Base-by-base conservation (phyloP, 768 basidiomycete species). In the Collybiopsis luxurians region DNA sequence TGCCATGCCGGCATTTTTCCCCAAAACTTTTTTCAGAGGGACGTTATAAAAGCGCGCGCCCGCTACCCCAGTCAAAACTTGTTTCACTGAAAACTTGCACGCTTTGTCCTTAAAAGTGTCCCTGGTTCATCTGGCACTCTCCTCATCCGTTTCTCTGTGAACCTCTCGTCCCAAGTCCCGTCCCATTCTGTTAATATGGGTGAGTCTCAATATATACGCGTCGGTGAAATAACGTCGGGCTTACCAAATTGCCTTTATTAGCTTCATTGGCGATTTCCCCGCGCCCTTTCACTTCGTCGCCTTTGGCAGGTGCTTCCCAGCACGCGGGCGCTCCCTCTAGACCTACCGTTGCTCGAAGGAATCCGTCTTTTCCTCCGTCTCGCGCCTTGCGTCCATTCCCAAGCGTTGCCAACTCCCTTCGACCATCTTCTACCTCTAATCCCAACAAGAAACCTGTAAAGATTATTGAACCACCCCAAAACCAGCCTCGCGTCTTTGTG, bases 371-470 rank as follows among this genome's bases (percentile, higher is more conserved):
- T 67, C 82, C 86, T 4, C 71, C 80, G 1, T 93, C 91, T 34
- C 88, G 88, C 52, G 84, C 87, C 1, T 77, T 92, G 23, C 83
- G 92, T 26, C 92, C 92, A 28, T 93, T 93, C 69, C 78, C 88
- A 15, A 80, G 85, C 50, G 78, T 90, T 60, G 73, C 82, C 11
- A 73, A 75, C 63, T 60, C 78, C 12, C 60, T 79, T 39, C 71
- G 68, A 51, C 73, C 70, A 19, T 52, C 68, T 34, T 55, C 57
- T 17, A 68, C 69, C 34, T 59, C 66, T 5, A 13, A 13, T 34
- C 13, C 31, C 31, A 68, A 64, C 54, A 70, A 65, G 55, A 81
- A 82, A 55, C 74, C 85, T 5, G 76, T 85, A 17, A 93, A 93
- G 66, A 76, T 92, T 66, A 92, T 94, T 57, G 81, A 90, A 67